Conservation (phyloP, 2,329 filamentous ascomycete genomes). For the Diaporthe amygdali region DNA sequence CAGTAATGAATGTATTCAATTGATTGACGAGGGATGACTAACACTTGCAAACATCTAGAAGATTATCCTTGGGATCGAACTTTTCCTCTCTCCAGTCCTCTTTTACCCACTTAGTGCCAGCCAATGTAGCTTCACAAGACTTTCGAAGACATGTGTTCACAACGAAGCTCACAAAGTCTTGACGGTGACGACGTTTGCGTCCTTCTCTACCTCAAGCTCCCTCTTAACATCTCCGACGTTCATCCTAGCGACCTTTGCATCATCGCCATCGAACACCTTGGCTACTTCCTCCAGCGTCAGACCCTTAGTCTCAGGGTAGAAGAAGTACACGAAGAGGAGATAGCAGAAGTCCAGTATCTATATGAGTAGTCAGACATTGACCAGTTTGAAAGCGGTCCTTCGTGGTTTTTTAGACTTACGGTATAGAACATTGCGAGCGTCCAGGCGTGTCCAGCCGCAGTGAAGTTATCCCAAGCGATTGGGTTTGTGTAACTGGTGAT, state of each 20-base stretch:
- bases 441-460: conserved; percentile 50
- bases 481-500: conserved; percentile 59
- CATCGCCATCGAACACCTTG: conserved; percentile 69
- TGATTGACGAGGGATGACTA: no score
- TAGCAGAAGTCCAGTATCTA: conserved; percentile 61
- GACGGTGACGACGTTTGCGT: not conserved
- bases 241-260: conserved; percentile 53
- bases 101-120: no score
- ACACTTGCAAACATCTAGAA: no score
- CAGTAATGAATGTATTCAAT: no score
- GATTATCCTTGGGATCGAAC: no score
- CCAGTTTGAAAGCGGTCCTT: no score
- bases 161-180: not conserved
- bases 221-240: conserved; percentile 57
- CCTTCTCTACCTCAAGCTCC: conserved; percentile 37
- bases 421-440: conserved; percentile 67
- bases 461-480: conserved; percentile 60
- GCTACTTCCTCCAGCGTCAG: conserved; percentile 70
- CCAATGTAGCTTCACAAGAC: not conserved
- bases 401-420: not conserved
- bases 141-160: not conserved
- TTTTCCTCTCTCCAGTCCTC: no score
- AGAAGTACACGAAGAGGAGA: conserved; percentile 63
- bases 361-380: not conserved
- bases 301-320: conserved; percentile 70